These are phyloP conservation scores for Elsinoe arachidis DNA, from an alignment of 2,329 filamentous ascomycete species.

Conservation along the genomic window DNA sequence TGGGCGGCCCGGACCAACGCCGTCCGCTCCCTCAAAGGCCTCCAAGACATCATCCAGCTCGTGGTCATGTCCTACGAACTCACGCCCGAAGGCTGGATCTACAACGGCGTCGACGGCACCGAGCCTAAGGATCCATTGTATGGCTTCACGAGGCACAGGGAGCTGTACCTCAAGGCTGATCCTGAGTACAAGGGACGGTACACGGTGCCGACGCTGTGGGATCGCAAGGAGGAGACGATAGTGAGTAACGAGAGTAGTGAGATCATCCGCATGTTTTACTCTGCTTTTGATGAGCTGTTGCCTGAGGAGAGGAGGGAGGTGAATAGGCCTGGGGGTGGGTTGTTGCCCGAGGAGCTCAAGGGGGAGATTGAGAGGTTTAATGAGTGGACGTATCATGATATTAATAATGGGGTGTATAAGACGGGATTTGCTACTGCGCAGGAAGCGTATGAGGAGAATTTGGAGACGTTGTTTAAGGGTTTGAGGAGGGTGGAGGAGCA, in stretches of 20 bases:
- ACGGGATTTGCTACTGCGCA: constrained; percentile 77
- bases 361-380: constrained; percentile 66
- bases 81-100: constrained; percentile 58
- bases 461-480: constrained; percentile 62
- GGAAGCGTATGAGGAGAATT: constrained; percentile 70
- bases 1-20: constrained; percentile 51
- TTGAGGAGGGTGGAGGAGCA: constrained; percentile 70
- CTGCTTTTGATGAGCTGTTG: constrained; percentile 61
- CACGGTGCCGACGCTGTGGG: constrained; percentile 77
- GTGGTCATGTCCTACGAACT: constrained; percentile 36
- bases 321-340: constrained; percentile 46
- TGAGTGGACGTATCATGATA: constrained; percentile 64
- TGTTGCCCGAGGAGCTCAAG: constrained; percentile 59
- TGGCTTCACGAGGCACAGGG: constrained; percentile 57
- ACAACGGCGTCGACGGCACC: constrained; percentile 51
- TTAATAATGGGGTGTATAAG: constrained; percentile 48
- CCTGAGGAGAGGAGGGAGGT: constrained; percentile 46
- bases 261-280: constrained; percentile 84
- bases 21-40: constrained; percentile 41
- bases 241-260: constrained; percentile 90
- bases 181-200: constrained; percentile 62
- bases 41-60: constrained; percentile 42
- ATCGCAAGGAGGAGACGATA: constrained; percentile 65
- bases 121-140: constrained; percentile 52
- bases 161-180: constrained; percentile 65